Conservation (phyloP, 352 stramenopile species). For the Pythium aristosporum region DNA sequence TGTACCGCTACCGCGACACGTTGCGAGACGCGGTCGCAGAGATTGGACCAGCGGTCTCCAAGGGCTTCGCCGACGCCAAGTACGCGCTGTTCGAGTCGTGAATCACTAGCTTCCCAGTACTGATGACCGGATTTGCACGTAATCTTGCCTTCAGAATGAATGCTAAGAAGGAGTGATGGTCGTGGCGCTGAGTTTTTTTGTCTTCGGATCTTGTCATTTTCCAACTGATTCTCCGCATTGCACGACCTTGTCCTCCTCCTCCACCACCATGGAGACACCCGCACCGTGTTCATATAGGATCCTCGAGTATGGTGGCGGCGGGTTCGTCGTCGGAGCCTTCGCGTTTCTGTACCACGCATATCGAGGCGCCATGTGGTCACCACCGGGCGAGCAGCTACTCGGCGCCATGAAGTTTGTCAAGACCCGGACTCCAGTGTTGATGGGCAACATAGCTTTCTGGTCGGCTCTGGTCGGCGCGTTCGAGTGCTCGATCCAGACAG, state of each 20-base stretch:
- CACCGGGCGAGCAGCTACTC: not conserved
- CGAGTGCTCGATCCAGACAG: not conserved
- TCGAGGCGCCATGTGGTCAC: not conserved
- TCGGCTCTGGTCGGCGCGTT: not conserved
- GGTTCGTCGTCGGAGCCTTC: not conserved
- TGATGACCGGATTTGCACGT: not conserved
- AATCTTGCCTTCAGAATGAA: conserved; percentile 3
- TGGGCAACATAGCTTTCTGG: not conserved
- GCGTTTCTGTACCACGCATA: conserved; percentile 2
- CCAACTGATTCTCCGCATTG: too few relatives aligned
- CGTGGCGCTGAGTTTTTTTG: not conserved
- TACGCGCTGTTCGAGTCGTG: conserved; percentile 63
- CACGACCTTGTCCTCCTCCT: too few relatives aligned
- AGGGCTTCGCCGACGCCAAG: conserved; percentile 59
- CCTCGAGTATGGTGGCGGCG: conserved; percentile 4
- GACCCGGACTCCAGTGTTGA: not conserved
- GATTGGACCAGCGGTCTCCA: conserved; percentile 51
- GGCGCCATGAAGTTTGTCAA: conserved; percentile 4
- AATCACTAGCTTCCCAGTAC: not conserved
- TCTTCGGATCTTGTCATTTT: not conserved
- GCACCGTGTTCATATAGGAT: not conserved
- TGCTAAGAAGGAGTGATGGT: not conserved
- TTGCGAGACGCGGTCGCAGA: conserved; percentile 44
- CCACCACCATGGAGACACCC: too few relatives aligned
- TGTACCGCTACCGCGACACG: conserved; percentile 48